Base-by-base conservation (phyloP, 495 filamentous ascomycete species). In the Bombardia bombarda region DNA sequence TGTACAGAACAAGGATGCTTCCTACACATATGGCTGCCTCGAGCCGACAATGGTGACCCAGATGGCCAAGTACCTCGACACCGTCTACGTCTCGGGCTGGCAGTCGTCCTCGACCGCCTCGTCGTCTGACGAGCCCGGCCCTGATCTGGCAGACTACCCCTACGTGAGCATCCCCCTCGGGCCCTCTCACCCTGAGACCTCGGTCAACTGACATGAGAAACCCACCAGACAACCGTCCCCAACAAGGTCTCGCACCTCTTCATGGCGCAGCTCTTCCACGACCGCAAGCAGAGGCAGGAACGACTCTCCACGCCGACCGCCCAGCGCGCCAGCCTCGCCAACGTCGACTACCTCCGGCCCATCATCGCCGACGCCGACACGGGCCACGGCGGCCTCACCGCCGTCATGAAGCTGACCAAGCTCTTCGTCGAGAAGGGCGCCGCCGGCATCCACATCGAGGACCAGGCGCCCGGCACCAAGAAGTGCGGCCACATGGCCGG, bases 401-500 rank as follows among this genome's bases (percentile, higher is more conserved):
- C 92, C 26, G 82, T 96, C 53, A 96, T 98, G 93, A 98, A 98
- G 75, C 79, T 98, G 40, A 98, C 92, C 40, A 95, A 95, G 71
- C 75, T 98, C 14, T 98, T 98, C 69, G 69, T 98, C 48, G 92
- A 98, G 74, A 88, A 90, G 55, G 92, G 92, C 58, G 92, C 92
- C 25, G 92, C 92, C 32, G 92, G 92, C 54, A 95, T 98, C 56
- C 92, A 98, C 65, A 96, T 98, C 50, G 92, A 98, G 67, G 92
- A 98, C 60, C 92, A 98, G 67, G 92, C 92, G 8, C 90, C 92
- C 1, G 92, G 92, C 31, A 98, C 92, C 28, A 98, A 98, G 79
- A 98, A 98, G 73, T 98, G 92, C 59, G 92, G 92, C 43, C 92
- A 98, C 68, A 98, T 98, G 92, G 92, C 92, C 49, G 92, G 92